Percentiles rank a stretch among this genome's conserved stretches.
These are phyloP conservation scores for Linum trigynum DNA, from an alignment of 345 rosid species.

Conservation along the genomic window DNA sequence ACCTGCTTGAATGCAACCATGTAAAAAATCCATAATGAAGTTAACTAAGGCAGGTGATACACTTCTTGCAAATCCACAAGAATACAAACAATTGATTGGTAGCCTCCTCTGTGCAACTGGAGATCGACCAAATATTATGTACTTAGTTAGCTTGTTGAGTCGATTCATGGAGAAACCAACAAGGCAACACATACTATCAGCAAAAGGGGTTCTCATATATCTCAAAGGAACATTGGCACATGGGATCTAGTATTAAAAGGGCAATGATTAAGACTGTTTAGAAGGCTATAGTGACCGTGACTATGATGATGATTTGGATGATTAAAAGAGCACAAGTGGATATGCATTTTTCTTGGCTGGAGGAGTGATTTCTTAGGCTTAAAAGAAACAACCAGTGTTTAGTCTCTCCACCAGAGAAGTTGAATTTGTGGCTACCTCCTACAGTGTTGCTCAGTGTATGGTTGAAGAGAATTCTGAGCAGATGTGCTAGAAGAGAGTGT, in stretches of 20 bases:
- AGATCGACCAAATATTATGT: background rate
- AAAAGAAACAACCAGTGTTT: too few species aligned
- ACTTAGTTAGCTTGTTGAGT: background rate
- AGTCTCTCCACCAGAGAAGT: too few species aligned
- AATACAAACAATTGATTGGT: background rate
- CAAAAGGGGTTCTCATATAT: too few species aligned
- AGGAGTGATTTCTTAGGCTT: background rate
- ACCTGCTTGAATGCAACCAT: background rate
- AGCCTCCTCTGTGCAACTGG: background rate
- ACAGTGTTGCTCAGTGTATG: background rate
- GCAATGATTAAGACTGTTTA: background rate
- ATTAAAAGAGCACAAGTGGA: background rate
- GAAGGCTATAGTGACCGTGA: background rate
- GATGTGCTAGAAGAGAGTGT: background rate
- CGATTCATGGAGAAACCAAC: too few species aligned
- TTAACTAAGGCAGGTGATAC: background rate
- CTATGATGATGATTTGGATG: background rate
- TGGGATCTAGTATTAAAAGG: background rate
- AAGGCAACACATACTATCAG: too few species aligned
- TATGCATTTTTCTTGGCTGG: background rate
- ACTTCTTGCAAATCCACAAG: background rate
- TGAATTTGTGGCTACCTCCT: too few species aligned
- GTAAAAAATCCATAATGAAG: background rate
- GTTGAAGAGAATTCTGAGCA: background rate
- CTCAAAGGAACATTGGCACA: background rate